Conservation (phyloP, 805 yeast genomes). For the Myxozyma neotropica region DNA sequence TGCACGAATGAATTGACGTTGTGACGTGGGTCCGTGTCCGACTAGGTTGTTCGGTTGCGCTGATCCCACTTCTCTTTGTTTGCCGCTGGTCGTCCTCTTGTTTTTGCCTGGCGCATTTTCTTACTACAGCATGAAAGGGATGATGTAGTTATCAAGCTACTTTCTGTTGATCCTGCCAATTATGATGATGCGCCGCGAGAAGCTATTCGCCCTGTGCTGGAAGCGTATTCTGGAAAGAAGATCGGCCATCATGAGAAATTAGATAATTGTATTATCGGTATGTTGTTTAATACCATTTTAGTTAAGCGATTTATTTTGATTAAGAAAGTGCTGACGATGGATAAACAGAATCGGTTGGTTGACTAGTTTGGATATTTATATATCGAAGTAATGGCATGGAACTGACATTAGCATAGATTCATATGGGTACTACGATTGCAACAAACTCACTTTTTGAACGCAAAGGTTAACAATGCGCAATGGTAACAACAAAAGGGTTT, state of each 20-base stretch:
- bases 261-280: constrained; percentile 52
- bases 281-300: not conserved
- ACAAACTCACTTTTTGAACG: constrained; percentile 92
- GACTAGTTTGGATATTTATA: no score
- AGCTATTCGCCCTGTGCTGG: constrained; percentile 80
- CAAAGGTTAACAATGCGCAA: constrained; percentile 85
- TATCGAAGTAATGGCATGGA: no score
- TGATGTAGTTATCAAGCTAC: constrained; percentile 71
- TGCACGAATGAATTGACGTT: no score
- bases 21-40: no score
- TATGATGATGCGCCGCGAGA: constrained; percentile 91
- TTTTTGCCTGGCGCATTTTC: no score
- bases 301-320: no score
- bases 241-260: constrained; percentile 65
- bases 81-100: no score
- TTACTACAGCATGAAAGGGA: no score
- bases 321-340: no score
- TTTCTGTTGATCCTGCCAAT: constrained; percentile 87
- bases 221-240: constrained; percentile 52
- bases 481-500: constrained; percentile 86
- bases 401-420: constrained; percentile 54
- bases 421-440: constrained; percentile 96
- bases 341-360: constrained; percentile 27
- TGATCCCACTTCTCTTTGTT: no score
- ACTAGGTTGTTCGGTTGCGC: no score